A percentile compares a stretch with the other conserved stretches of the same genome.
phyloP scores from a whole-genome alignment of 2,329 filamentous ascomycete species.

The Zymoseptoria tritici region DNA sequence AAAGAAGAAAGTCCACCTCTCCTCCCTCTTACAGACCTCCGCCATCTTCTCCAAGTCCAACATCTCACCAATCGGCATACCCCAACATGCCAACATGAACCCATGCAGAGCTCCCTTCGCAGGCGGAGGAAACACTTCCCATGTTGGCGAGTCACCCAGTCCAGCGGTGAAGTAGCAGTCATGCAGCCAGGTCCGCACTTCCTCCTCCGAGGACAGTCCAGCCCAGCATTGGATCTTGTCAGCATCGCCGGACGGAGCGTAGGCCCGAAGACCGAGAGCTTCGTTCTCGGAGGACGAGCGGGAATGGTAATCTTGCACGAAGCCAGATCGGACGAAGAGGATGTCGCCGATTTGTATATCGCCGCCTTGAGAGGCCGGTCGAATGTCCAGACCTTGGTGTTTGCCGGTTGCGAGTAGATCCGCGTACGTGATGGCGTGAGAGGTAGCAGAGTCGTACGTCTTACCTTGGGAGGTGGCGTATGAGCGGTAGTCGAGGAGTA shows the following conservation, averaged over 20 bases:
- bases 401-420: conserved; percentile 52
- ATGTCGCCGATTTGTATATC: conserved; percentile 57
- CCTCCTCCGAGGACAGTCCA: conserved; percentile 47
- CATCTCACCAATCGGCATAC: conserved; percentile 50
- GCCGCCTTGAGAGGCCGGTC: conserved; percentile 46
- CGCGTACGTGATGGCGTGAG: conserved; percentile 36
- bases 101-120: conserved; percentile 39
- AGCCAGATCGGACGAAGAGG: conserved; percentile 57
- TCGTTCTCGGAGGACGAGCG: conserved; percentile 26
- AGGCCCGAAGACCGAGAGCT: conserved; percentile 35
- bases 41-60: conserved; percentile 49
- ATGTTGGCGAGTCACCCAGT: conserved; percentile 54
- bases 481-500: conserved; percentile 38
- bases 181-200: conserved; percentile 59
- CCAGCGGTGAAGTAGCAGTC: conserved; percentile 62
- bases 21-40: conserved; percentile 48
- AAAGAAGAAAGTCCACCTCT: conserved; percentile 55
- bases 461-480: conserved; percentile 38
- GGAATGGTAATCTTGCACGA: conserved; percentile 49
- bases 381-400: conserved; percentile 56
- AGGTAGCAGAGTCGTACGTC: conserved; percentile 36
- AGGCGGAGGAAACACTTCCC: conserved; percentile 55
- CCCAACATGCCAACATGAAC: conserved; percentile 46
- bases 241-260: conserved; percentile 38
- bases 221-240: conserved; percentile 35